These are phyloP conservation scores for Curvularia verruculosa DNA, from an alignment of 2,329 filamentous ascomycete species.

Conservation along the genomic window DNA sequence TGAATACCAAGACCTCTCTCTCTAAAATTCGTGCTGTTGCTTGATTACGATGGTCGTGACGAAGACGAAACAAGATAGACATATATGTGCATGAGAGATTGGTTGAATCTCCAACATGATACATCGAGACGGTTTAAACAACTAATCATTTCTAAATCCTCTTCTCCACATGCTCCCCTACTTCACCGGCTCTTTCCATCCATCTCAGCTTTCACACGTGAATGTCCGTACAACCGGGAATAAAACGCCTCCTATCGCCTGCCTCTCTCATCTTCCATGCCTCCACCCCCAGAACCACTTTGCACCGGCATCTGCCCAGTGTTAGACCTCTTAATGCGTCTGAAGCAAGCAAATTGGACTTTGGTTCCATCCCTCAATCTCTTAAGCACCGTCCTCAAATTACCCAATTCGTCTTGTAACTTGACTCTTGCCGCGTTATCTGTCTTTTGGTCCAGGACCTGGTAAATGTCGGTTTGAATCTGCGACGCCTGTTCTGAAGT, in stretches of 20 bases:
- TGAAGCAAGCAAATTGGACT: conserved; percentile 48
- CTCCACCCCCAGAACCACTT: conserved; percentile 1
- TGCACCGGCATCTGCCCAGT: background rate
- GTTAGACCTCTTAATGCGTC: conserved; percentile 31
- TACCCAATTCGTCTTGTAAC: conserved; percentile 85
- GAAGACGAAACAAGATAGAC: background rate
- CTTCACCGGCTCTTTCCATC: background rate
- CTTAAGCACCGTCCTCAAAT: conserved; percentile 88
- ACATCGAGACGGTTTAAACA: background rate
- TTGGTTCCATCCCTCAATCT: conserved; percentile 50
- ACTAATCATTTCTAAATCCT: background rate
- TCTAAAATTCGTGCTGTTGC: background rate
- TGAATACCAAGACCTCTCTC: background rate
- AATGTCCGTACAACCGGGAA: background rate
- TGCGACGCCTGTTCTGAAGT: conserved; percentile 82
- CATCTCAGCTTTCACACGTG: background rate
- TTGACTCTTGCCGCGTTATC: conserved; percentile 81
- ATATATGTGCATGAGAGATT: background rate
- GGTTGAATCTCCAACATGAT: background rate
- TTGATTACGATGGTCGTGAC: background rate
- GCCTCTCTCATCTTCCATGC: conserved; percentile 12
- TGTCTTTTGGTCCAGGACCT: conserved; percentile 86
- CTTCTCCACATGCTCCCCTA: background rate
- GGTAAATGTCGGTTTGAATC: conserved; percentile 87
- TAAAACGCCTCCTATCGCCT: background rate